Conservation (phyloP, 2,329 filamentous ascomycete genomes). For the Aspergillus sclerotialis region DNA sequence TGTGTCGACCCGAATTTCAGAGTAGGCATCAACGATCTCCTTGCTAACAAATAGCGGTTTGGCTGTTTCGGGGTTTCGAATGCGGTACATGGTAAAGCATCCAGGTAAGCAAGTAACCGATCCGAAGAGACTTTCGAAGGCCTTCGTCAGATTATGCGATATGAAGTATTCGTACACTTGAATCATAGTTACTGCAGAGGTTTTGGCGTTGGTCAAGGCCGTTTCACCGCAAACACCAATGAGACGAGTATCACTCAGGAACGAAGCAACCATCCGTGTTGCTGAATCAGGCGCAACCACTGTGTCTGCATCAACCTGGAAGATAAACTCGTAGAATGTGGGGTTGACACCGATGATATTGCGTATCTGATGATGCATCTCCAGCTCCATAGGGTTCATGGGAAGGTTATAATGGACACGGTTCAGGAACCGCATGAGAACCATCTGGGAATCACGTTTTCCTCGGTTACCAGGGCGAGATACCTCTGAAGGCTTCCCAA, state of each 20-base stretch:
- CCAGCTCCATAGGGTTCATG: constrained; percentile 93
- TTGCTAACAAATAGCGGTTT: constrained; percentile 95
- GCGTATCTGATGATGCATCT: constrained; percentile 97
- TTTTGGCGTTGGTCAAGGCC: constrained; percentile 82
- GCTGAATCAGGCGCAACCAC: constrained; percentile 84
- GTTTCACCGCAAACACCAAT: constrained; percentile 95
- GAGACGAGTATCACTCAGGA: constrained; percentile 85
- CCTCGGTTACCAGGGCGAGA: constrained; percentile 83
- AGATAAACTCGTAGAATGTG: constrained; percentile 93
- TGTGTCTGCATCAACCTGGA: constrained; percentile 97
- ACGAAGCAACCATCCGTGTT: constrained; percentile 84
- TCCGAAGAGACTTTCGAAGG: constrained; percentile 94
- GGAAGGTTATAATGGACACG: constrained; percentile 94
- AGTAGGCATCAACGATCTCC: constrained; percentile 80
- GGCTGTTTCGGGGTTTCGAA: constrained; percentile 85
- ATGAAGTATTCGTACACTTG: constrained; percentile 99
- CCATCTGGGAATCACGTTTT: constrained; percentile 98
- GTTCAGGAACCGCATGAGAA: constrained; percentile 98
- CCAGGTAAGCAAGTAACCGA: constrained; percentile 96
- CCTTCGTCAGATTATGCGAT: constrained; percentile 93
- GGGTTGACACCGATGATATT: constrained; percentile 99
- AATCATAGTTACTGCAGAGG: constrained; percentile 95
- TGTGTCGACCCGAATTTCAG: constrained; percentile 92
- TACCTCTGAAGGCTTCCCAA: constrained; percentile 77
- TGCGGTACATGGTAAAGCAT: constrained; percentile 99